phyloP scores from a whole-genome alignment of 306 rosid genomes.

The Vachellia pachyceras region DNA sequence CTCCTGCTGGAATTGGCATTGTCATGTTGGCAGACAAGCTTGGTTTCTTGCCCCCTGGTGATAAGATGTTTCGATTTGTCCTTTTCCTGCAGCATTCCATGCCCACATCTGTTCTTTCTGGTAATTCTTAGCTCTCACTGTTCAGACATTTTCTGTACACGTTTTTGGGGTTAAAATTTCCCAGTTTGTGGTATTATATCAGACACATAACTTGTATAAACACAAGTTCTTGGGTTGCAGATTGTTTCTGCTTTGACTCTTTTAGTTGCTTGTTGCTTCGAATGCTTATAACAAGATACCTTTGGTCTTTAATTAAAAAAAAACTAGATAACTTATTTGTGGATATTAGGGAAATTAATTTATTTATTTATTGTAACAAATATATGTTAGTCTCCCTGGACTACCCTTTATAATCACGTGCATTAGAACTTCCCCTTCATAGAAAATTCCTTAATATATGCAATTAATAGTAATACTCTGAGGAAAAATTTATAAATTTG shows the following conservation, averaged over 20 bases:
- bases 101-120: constrained; percentile 97
- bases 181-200: neutral
- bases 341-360: too few species aligned
- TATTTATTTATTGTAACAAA: too few species aligned
- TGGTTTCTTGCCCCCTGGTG: constrained; percentile 87
- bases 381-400: too few species aligned
- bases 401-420: too few species aligned
- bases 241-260: constrained; percentile 15
- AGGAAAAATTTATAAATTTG: too few species aligned
- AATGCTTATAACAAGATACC: neutral
- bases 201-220: constrained; percentile 23
- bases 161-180: constrained; percentile 20
- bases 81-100: constrained; percentile 94
- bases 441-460: too few species aligned
- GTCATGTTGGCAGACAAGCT: constrained; percentile 94
- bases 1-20: constrained; percentile 87
- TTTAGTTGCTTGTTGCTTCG: neutral
- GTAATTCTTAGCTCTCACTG: constrained; percentile 48
- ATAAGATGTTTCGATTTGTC: constrained; percentile 89
- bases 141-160: constrained; percentile 22
- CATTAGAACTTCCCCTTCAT: too few species aligned
- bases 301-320: too few species aligned
- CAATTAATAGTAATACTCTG: too few species aligned
- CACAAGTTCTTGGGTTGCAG: constrained; percentile 12
- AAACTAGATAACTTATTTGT: too few species aligned